Percentiles rank a stretch among this genome's conserved stretches.
phyloP scores from a whole-genome alignment of 1,284 basidiomycete species.

The Flammula alnicola region DNA sequence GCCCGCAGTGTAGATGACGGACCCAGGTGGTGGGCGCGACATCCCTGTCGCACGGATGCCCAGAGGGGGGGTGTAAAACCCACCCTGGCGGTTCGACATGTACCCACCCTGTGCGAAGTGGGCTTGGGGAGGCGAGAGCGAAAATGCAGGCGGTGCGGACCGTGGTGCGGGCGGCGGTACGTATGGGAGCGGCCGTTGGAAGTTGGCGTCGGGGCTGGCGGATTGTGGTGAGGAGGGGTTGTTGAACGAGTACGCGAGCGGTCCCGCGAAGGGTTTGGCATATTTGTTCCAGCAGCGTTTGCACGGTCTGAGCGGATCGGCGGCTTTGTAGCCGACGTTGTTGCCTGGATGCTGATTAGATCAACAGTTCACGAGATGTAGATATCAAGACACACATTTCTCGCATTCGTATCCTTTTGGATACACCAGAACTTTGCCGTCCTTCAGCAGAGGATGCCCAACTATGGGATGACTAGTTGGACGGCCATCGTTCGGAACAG shows the following conservation, averaged over 20 bases:
- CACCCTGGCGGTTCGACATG: conserved; percentile 13
- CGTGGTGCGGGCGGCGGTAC: conserved; percentile 21
- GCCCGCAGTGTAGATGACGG: conserved; percentile 59
- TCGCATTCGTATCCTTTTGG: conserved; percentile 61
- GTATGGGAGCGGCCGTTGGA: conserved; percentile 43
- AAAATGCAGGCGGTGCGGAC: conserved; percentile 13
- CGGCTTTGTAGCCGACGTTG: conserved; percentile 73
- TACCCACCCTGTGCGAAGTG: conserved; percentile 21
- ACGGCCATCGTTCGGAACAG: conserved; percentile 19
- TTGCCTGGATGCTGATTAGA: conserved; percentile 46
- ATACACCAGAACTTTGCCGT: conserved; percentile 68
- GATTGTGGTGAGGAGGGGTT: no score
- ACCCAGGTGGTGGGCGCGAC: conserved; percentile 39
- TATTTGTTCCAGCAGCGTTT: conserved; percentile 73
- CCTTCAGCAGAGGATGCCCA: conserved; percentile 65
- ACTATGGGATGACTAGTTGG: conserved; percentile 67
- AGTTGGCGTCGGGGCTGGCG: conserved; percentile 30
- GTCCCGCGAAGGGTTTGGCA: conserved; percentile 59
- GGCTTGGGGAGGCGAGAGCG: conserved; percentile 6
- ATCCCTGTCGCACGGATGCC: conserved; percentile 18
- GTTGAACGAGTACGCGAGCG: conserved; percentile 56
- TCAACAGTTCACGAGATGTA: neutral
- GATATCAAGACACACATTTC: conserved; percentile 56
- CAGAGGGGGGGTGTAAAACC: conserved; percentile 10
- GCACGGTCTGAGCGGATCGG: conserved; percentile 69